Evolutionary conservation across 306 rosid genomes (phyloP), one percentile per base, ranked within the genome.

Genomic region (Gastrolobium bilobum): DNA sequence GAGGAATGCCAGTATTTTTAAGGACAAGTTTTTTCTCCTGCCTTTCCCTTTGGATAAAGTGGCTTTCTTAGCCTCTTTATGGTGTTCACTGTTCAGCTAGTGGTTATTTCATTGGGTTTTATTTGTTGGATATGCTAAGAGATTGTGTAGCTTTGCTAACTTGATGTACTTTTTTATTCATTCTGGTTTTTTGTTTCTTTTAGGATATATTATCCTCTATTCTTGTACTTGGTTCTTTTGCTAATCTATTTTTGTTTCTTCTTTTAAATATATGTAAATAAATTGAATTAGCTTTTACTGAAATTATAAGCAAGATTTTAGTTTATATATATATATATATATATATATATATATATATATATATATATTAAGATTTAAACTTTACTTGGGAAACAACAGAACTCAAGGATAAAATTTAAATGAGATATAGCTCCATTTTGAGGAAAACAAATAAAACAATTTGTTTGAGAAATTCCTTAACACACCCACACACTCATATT

Each of bases 31-130:
- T 48, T 48, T 44, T 5, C 54, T 13, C 54, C 54, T 48, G 26
- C 1, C 4, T 11, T 4, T 48, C 6, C 54, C 54, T 48, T 48
- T 15, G 14, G 26, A 48, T 13, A 48, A 48, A 48, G 20, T 48
- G 20, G 20, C 11, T 48, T 13, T 13, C 54, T n/a, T 48, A 48
- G 9, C 20, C 54, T 48, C 54, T 0, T 13, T 48, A 13, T n/a
- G 26, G 54, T 48, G 54, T 48, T 48, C 62, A 7, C 35, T 48
- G 54, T 48, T 48, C 62, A 7, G 62, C 71, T 26, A 26, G 53
- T 20, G 54, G 30, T 42, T 43, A 65, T 65, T 65, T 66, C 20
- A 2, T 43, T 66, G 54, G 37, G 34, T 62, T 75, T 61, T 3
- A 20, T 61, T 2, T 8, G 2, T 13, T 63, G 11, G 33, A 37